phyloP scores from a whole-genome alignment of 116 monocot genomes.

The Phalaenopsis hybrid region DNA sequence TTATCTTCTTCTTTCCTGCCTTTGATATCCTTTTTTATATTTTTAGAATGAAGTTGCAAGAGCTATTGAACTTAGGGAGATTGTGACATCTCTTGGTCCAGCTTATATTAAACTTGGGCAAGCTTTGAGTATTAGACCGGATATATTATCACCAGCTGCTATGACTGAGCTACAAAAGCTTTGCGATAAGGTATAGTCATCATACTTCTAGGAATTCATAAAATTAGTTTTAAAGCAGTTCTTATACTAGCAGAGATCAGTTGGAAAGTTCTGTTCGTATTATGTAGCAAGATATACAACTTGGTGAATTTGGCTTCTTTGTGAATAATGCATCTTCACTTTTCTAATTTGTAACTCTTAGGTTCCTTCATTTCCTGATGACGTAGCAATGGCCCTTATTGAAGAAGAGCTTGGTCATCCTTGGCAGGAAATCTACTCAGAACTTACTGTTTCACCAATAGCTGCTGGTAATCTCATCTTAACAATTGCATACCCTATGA shows the following conservation, averaged over 20 bases:
- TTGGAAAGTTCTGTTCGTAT: not conserved
- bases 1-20: not conserved
- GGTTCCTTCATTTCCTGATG: slow-evolving; percentile 99
- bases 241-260: not conserved
- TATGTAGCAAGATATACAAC: not conserved
- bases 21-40: not conserved
- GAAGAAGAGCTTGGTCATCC: slow-evolving; percentile 93
- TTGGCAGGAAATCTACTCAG: slow-evolving; percentile 85
- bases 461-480: slow-evolving; percentile 76
- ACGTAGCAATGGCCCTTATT: slow-evolving; percentile 86
- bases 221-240: not conserved
- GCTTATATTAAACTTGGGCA: slow-evolving; percentile 99
- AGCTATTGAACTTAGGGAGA: slow-evolving; percentile 96
- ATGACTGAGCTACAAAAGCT: slow-evolving; percentile 99
- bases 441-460: slow-evolving; percentile 84
- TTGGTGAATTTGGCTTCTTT: not conserved
- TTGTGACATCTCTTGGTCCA: slow-evolving; percentile 96
- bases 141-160: slow-evolving; percentile 95
- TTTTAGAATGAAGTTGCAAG: slow-evolving; percentile 91
- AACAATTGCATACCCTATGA: not conserved
- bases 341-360: slow-evolving; percentile 26
- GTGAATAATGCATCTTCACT: not conserved
- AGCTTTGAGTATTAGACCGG: slow-evolving; percentile 96
- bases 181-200: slow-evolving; percentile 80
- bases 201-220: not conserved